Percentiles rank a stretch among this genome's conserved stretches.
phyloP scores from a whole-genome alignment of 2,329 filamentous ascomycete genomes.

The Phyllosticta citrichinensis region DNA sequence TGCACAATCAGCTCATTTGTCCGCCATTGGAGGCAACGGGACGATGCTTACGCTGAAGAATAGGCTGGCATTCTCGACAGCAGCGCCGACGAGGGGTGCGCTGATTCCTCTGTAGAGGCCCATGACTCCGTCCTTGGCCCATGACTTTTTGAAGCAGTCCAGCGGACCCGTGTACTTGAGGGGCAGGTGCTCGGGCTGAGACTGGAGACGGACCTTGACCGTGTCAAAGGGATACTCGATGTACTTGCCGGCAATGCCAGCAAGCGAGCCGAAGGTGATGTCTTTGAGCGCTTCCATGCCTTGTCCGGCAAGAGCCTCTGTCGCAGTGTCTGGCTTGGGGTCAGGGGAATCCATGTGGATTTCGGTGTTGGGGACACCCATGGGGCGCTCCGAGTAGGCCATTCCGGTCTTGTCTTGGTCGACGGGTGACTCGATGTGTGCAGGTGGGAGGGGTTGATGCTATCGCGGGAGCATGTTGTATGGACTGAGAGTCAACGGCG shows the following conservation, averaged over 20 bases:
- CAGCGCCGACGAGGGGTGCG: constrained; percentile 81
- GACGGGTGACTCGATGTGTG: not conserved
- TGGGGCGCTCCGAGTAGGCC: constrained; percentile 8
- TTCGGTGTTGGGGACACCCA: constrained; percentile 3
- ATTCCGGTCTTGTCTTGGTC: not conserved
- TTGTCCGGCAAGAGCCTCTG: constrained; percentile 26
- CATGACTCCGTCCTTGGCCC: constrained; percentile 65
- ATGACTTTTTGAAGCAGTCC: constrained; percentile 86
- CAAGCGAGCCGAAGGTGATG: constrained; percentile 79
- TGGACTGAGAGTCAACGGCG: not conserved
- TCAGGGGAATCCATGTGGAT: constrained; percentile 1
- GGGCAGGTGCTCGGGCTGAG: constrained; percentile 78
- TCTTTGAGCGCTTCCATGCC: constrained; percentile 69
- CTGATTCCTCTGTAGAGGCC: constrained; percentile 88
- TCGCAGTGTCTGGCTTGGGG: constrained; percentile 1
- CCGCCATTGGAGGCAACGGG: not conserved
- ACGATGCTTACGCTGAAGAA: constrained; percentile 61
- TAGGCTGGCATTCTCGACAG: constrained; percentile 81
- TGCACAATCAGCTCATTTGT: constrained; percentile 14
- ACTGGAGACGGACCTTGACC: constrained; percentile 92
- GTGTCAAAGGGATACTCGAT: constrained; percentile 99
- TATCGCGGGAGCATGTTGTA: constrained; percentile 27
- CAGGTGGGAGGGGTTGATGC: constrained; percentile 9
- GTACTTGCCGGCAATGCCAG: constrained; percentile 84
- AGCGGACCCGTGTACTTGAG: constrained; percentile 75